phyloP scores from a whole-genome alignment of 768 basidiomycete species.

The Paxillus involutus region DNA sequence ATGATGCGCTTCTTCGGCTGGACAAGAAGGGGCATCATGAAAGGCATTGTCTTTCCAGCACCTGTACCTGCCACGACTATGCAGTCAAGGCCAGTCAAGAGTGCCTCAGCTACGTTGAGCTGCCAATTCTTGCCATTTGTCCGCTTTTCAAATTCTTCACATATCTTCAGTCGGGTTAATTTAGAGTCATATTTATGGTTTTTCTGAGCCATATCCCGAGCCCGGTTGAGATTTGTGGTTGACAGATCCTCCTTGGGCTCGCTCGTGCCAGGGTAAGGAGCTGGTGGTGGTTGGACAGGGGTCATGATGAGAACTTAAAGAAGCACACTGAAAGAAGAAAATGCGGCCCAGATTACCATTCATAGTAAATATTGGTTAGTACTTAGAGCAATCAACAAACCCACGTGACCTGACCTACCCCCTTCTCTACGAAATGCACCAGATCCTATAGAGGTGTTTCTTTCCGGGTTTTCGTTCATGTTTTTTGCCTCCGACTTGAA shows the following conservation, averaged over 20 bases:
- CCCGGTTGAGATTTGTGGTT: not conserved
- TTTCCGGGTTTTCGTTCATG: too few species aligned
- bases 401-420: too few species aligned
- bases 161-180: slow-evolving; percentile 13
- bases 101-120: slow-evolving; percentile 12
- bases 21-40: slow-evolving; percentile 17
- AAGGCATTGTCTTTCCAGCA: slow-evolving; percentile 23
- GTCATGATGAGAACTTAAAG: too few species aligned
- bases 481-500: too few species aligned
- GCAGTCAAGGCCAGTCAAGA: slow-evolving; percentile 10
- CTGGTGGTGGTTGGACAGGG: too few species aligned
- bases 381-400: too few species aligned
- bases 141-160: not conserved
- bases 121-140: slow-evolving; percentile 8
- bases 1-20: slow-evolving; percentile 8
- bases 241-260: not conserved
- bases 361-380: too few species aligned
- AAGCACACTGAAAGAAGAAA: too few species aligned
- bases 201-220: not conserved
- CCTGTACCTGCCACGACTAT: slow-evolving; percentile 11
- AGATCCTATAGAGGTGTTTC: too few species aligned
- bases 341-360: too few species aligned
- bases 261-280: too few species aligned
- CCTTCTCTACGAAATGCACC: too few species aligned
- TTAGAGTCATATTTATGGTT: not conserved